A percentile compares a stretch with the other conserved stretches of the same genome.
Conservation (phyloP, 2,329 filamentous ascomycete species). For the Pezicula neosporulosa region DNA sequence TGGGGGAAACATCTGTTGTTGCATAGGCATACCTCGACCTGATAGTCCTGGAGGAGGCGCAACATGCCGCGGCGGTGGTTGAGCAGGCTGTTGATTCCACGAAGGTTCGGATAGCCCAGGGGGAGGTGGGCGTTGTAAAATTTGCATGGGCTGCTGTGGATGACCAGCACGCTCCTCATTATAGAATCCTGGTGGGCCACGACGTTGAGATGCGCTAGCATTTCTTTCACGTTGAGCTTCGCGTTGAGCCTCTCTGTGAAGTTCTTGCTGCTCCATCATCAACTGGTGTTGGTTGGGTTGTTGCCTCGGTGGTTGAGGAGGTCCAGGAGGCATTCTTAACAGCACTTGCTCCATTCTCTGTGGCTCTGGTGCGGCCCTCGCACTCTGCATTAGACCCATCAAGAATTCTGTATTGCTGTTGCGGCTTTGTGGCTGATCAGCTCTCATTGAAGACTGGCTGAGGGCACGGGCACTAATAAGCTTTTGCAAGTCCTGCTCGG, state of each 20-base stretch:
- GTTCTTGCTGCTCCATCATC: slow-evolving; percentile 37
- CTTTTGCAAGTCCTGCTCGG: slow-evolving; percentile 59
- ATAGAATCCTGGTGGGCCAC: slow-evolving; percentile 26
- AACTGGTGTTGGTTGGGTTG: slow-evolving; percentile 41
- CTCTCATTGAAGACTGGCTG: slow-evolving; percentile 45
- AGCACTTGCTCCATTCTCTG: slow-evolving; percentile 50
- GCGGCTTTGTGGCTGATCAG: slow-evolving; percentile 41
- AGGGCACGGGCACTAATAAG: slow-evolving; percentile 54
- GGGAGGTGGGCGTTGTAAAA: slow-evolving; percentile 59
- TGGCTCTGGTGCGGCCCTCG: slow-evolving; percentile 44
- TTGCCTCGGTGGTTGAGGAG: slow-evolving; percentile 10
- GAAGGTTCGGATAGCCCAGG: slow-evolving; percentile 55
- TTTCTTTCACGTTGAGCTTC: slow-evolving; percentile 28
- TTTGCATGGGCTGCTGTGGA: slow-evolving; percentile 52
- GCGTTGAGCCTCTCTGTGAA: slow-evolving; percentile 31
- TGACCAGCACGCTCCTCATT: slow-evolving; percentile 26
- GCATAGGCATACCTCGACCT: slow-evolving; percentile 44
- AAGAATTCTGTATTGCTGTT: slow-evolving; percentile 73
- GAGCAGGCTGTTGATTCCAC: slow-evolving; percentile 39
- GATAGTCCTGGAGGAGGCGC: slow-evolving; percentile 58
- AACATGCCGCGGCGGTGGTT: slow-evolving; percentile 45
- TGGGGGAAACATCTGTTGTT: slow-evolving; percentile 55
- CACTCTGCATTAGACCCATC: slow-evolving; percentile 73
- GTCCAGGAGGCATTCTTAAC: slow-evolving; percentile 37
- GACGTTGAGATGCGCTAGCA: slow-evolving; percentile 1